A percentile compares a stretch with the other conserved stretches of the same genome.
Conservation (phyloP, 2,329 filamentous ascomycete genomes). For the Elsinoe arachidis region DNA sequence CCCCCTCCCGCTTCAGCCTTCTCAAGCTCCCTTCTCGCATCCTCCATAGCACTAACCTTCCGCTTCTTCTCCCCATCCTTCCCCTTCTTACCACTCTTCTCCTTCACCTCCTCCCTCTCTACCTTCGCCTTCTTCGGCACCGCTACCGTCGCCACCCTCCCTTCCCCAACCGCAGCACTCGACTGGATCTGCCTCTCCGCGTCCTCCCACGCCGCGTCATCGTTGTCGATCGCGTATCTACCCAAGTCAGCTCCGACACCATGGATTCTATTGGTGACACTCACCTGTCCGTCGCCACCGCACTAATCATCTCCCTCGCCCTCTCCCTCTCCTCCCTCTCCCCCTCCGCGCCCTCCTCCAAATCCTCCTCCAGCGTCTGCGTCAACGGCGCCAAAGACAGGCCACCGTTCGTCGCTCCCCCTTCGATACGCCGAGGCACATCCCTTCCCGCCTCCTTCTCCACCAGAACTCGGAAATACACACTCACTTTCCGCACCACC, state of each 20-base stretch:
- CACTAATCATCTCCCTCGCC: slow-evolving; percentile 81
- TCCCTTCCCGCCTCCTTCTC: slow-evolving; percentile 53
- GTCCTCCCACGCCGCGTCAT: slow-evolving; percentile 46
- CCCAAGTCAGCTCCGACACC: not conserved
- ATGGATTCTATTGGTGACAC: slow-evolving; percentile 24
- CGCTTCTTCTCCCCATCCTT: slow-evolving; percentile 22
- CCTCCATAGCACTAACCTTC: slow-evolving; percentile 10
- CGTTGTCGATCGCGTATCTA: slow-evolving; percentile 39
- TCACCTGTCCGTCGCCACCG: slow-evolving; percentile 79
- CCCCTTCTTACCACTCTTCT: slow-evolving; percentile 19
- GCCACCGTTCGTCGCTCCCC: slow-evolving; percentile 52
- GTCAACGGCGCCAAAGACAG: slow-evolving; percentile 57
- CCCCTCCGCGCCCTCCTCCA: slow-evolving; percentile 74
- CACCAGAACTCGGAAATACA: slow-evolving; percentile 66
- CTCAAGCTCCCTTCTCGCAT: slow-evolving; percentile 11
- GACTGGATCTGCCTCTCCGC: slow-evolving; percentile 64
- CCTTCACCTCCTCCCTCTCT: slow-evolving; percentile 27
- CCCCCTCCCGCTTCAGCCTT: not conserved
- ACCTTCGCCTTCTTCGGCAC: slow-evolving; percentile 37
- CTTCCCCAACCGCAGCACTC: slow-evolving; percentile 32
- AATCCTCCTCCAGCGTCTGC: slow-evolving; percentile 66
- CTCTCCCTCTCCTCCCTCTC: slow-evolving; percentile 65
- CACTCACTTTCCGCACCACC: slow-evolving; percentile 77
- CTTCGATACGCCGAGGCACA: slow-evolving; percentile 38
- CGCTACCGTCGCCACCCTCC: slow-evolving; percentile 57